phyloP scores from a whole-genome alignment of 345 rosid species.

The Ceriops zippeliana region DNA sequence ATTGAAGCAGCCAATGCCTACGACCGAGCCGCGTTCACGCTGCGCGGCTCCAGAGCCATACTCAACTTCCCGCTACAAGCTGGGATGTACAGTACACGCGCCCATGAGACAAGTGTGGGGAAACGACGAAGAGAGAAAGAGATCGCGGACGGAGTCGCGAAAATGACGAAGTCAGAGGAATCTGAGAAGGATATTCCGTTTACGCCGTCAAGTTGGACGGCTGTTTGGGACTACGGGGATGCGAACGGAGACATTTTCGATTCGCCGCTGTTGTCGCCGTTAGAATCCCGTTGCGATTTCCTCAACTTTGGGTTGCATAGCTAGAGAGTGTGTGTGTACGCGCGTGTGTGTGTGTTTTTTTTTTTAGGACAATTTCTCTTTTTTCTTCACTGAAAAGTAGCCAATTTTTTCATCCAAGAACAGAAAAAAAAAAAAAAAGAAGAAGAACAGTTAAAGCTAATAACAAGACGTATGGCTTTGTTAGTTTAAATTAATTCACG shows the following conservation, averaged over 20 bases:
- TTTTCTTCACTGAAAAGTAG: too few species aligned
- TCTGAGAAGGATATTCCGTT: slow-evolving; percentile 22
- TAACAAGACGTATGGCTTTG: too few species aligned
- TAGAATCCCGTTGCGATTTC: slow-evolving; percentile 17
- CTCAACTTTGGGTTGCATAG: slow-evolving; percentile 18
- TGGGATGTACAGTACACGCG: slow-evolving; percentile 28
- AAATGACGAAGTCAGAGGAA: slow-evolving; percentile 29
- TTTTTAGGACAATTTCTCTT: too few species aligned
- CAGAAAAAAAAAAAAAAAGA: too few species aligned
- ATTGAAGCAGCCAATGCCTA: slow-evolving; percentile 87
- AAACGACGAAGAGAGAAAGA: slow-evolving; percentile 44
- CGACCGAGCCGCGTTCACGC: slow-evolving; percentile 72
- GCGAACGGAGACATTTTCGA: slow-evolving; percentile 5
- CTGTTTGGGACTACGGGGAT: slow-evolving; percentile 29
- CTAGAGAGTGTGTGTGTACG: neutral
- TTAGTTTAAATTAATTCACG: too few species aligned
- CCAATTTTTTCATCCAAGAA: too few species aligned
- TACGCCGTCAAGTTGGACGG: slow-evolving; percentile 47
- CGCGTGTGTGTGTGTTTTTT: too few species aligned
- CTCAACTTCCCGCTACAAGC: slow-evolving; percentile 88
- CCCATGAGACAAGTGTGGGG: slow-evolving; percentile 18
- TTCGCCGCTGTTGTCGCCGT: slow-evolving; percentile 22
- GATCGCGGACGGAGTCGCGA: slow-evolving; percentile 5
- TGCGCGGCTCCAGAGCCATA: slow-evolving; percentile 80
- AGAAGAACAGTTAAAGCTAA: too few species aligned